These are phyloP conservation scores for Barnettozyma botsteinii DNA, from an alignment of 805 yeast species.

Conservation along the genomic window DNA sequence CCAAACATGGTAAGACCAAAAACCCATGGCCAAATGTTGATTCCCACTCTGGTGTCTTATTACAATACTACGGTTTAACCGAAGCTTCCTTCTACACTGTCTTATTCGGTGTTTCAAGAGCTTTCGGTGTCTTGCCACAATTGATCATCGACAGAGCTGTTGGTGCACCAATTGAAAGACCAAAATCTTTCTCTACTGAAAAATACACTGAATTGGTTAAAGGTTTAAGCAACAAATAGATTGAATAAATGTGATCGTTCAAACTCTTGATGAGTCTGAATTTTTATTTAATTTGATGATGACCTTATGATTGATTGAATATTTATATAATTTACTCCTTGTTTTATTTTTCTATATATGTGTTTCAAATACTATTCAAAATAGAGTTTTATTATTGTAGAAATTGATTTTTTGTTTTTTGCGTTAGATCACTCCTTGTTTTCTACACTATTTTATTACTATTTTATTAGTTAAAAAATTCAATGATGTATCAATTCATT, in stretches of 20 bases:
- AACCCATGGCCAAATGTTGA: conserved; percentile 93
- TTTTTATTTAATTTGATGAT: conserved; percentile 11
- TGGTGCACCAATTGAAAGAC: conserved; percentile 82
- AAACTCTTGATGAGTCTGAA: conserved; percentile 1
- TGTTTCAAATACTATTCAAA: neutral
- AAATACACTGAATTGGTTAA: conserved; percentile 81
- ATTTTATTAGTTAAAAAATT: too few relatives aligned
- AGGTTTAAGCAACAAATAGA: conserved; percentile 27
- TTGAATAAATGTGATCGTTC: neutral
- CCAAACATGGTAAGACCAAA: conserved; percentile 84
- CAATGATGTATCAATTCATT: too few relatives aligned
- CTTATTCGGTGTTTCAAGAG: conserved; percentile 81
- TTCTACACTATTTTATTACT: too few relatives aligned
- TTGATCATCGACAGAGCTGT: conserved; percentile 78
- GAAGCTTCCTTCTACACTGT: conserved; percentile 83
- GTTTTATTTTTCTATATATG: conserved; percentile 2
- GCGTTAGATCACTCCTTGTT: too few relatives aligned
- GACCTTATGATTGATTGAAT: conserved; percentile 10
- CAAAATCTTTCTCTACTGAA: conserved; percentile 90
- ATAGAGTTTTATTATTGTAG: neutral
- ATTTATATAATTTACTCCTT: conserved; percentile 7
- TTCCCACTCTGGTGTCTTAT: conserved; percentile 79
- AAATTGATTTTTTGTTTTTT: too few relatives aligned
- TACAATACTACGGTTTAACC: conserved; percentile 80
- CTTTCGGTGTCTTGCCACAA: conserved; percentile 82